Percentiles rank a stretch among this genome's conserved stretches.
Evolutionary conservation across 2,329 filamentous ascomycete genomes (phyloP).

Genomic region (Colletotrichum liaoningense): DNA sequence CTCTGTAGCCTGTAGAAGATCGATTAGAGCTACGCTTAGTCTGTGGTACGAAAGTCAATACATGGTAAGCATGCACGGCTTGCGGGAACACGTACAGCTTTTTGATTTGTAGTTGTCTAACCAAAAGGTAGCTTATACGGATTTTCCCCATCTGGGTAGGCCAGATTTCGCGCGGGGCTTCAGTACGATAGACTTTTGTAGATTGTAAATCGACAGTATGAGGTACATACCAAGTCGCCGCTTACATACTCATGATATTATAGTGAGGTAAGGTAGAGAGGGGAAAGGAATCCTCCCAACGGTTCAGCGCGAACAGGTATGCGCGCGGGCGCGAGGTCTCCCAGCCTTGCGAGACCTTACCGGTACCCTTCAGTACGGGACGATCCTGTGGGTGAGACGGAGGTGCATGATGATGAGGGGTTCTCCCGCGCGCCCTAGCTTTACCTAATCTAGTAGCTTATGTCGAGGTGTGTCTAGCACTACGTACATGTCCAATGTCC

Average conservation of each 20-base stretch:
- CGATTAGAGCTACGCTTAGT: not conserved
- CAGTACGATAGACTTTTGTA: not conserved
- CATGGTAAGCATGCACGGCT: not conserved
- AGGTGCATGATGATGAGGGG: not conserved
- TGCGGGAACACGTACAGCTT: not conserved
- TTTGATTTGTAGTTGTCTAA: not conserved
- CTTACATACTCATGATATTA: not conserved
- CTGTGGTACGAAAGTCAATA: not conserved
- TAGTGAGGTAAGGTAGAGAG: not conserved
- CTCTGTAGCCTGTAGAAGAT: no score
- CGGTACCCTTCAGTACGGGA: no score
- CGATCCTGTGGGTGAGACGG: not conserved
- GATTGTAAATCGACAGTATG: not conserved
- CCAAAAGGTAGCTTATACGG: no score
- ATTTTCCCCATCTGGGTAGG: no score
- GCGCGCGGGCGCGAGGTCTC: not conserved
- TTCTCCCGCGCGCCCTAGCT: not conserved
- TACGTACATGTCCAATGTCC: not conserved
- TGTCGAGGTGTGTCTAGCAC: slow-evolving; percentile 3
- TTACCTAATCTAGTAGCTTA: slow-evolving; percentile 9
- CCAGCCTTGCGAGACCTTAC: not conserved
- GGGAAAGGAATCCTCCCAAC: no score
- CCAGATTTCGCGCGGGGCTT: no score
- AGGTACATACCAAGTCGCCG: not conserved
- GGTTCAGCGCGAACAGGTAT: not conserved